Base-by-base conservation (phyloP, 768 basidiomycete species). In the Nevesoporus exiguus region DNA sequence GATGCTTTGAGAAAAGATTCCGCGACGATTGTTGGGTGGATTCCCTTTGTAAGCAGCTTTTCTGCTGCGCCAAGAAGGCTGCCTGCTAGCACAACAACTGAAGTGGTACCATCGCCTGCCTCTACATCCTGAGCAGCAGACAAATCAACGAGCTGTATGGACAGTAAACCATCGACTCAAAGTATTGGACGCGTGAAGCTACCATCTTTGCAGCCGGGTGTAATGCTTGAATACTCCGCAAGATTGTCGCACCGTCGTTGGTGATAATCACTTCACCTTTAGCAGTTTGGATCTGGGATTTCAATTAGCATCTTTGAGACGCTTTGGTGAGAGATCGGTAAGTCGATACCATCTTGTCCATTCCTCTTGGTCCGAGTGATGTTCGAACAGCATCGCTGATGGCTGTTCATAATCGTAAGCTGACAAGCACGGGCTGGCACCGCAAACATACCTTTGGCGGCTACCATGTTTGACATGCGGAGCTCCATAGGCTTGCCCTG, bases 191-290 rank as follows among this genome's bases (percentile, higher is more conserved):
- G 30, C 11, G 43, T 31, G 45, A 40, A 24, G 15, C 51, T 57
- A 85, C 96, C 97, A 99, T 99, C 75, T 96, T 93, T 27, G 97
- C 97, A 36, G 97, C 96, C 39, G 97, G 97, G 73, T 99, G 97
- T 47, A 98, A 73, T 19, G 96, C 97, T 63, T 96, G 93, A 62
- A 98, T 90, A 60, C 86, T 93, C 69, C 93, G 92, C 51, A 99
- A 76, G 61, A 99, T 99, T 11, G 97, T 99, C 7, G 97, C 97
- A 19, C 97, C 97, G 73, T 99, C 97, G 70, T 99, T 99, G 9
- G 97, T 98, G 62, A 99, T 91, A 63, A 98, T 89, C 17, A 96
- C 93, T 71, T 99, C 96, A 57, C 95, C 95, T 71, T 93, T 93
- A 8, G 91, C 75, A 7, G 94, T 97, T 83, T 94, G 93, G 67